Evolutionary conservation across 345 rosid species (phyloP).

Genomic region (Heritiera fomes): DNA sequence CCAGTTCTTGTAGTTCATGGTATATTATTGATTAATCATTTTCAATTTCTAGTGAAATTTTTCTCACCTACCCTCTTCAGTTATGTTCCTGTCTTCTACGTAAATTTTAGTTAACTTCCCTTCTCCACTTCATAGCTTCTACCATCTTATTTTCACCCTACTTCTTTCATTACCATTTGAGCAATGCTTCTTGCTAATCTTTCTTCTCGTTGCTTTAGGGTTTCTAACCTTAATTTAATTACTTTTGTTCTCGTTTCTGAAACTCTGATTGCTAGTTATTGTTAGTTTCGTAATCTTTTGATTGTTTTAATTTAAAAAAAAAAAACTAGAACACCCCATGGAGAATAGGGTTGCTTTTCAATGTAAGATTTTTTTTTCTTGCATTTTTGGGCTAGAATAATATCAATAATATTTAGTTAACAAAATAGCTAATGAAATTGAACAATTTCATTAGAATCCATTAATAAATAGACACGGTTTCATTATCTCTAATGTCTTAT

Average conservation of each 20-base stretch:
- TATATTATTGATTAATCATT: background rate
- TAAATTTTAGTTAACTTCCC: background rate
- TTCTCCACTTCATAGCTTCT: background rate
- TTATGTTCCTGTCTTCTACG: too few species aligned
- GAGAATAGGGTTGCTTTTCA: background rate
- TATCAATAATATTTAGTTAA: background rate
- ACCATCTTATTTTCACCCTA: background rate
- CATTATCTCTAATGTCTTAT: background rate
- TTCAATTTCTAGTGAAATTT: background rate
- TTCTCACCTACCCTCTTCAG: background rate
- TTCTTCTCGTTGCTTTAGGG: background rate
- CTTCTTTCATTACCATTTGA: background rate
- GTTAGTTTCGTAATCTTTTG: too few species aligned
- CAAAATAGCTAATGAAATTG: background rate
- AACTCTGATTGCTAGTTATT: too few species aligned
- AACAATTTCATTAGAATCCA: background rate
- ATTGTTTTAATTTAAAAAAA: too few species aligned
- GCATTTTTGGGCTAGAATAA: background rate
- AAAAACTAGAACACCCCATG: background rate
- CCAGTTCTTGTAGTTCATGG: constrained; percentile 31
- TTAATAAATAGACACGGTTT: background rate
- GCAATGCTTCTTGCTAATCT: background rate
- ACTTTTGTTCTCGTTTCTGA: too few species aligned
- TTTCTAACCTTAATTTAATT: background rate
- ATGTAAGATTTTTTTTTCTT: background rate